Evolutionary conservation across 208 protist genomes (phyloP).

Genomic region (Herpetomonas muscarum): DNA sequence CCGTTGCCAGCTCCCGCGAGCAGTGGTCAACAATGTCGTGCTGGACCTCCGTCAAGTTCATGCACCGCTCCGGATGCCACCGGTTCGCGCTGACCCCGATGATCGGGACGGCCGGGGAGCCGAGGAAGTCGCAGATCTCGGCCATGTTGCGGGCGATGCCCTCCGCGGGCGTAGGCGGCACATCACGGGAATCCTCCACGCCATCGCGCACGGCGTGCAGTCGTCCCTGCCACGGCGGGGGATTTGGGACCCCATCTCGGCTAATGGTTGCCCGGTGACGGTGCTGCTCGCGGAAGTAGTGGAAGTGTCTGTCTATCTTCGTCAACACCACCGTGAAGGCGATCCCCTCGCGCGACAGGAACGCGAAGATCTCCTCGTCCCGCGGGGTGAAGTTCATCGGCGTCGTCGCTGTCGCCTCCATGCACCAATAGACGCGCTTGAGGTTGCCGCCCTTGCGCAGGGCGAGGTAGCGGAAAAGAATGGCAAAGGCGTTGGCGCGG

Average conservation of each 20-base stretch:
- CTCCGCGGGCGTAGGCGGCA: slow-evolving; percentile 21
- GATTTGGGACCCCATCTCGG: slow-evolving; percentile 16
- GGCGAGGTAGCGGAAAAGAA: slow-evolving; percentile 83
- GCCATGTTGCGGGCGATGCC: slow-evolving; percentile 48
- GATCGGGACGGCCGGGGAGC: slow-evolving; percentile 61
- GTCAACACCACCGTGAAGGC: slow-evolving; percentile 78
- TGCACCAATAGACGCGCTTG: slow-evolving; percentile 82
- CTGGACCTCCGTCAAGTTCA: slow-evolving; percentile 66
- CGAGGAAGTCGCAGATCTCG: slow-evolving; percentile 67
- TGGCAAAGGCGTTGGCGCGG: slow-evolving; percentile 70
- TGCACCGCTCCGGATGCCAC: slow-evolving; percentile 36
- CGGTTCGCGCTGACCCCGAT: slow-evolving; percentile 64
- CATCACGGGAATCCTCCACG: background rate
- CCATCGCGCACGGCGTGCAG: background rate
- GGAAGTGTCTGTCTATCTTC: slow-evolving; percentile 80
- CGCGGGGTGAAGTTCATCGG: slow-evolving; percentile 54
- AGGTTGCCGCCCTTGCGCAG: slow-evolving; percentile 70
- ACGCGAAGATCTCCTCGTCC: slow-evolving; percentile 74
- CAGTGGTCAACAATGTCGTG: slow-evolving; percentile 84
- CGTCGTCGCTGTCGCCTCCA: slow-evolving; percentile 46
- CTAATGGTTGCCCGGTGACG: slow-evolving; percentile 17
- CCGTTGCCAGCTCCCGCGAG: slow-evolving; percentile 31
- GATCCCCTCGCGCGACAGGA: slow-evolving; percentile 68
- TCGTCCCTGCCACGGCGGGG: background rate
- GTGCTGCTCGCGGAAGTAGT: slow-evolving; percentile 21